Evolutionary conservation across 345 rosid genomes (phyloP).

Genomic region (Orychophragmus violaceus): DNA sequence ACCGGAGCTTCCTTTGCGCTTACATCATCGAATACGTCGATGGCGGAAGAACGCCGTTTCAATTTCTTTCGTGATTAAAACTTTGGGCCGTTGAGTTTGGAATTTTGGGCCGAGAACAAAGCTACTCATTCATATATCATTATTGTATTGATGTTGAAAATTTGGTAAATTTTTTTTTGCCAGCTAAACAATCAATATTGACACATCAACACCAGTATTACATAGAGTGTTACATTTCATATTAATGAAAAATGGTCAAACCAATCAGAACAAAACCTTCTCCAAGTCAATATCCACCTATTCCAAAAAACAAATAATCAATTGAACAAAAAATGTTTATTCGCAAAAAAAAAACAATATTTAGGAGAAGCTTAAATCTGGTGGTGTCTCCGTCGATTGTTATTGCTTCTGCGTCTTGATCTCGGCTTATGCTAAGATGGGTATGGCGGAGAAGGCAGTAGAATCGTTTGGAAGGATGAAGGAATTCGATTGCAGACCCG

Average conservation of each 20-base stretch:
- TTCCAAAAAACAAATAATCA: no score
- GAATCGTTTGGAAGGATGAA: constrained; percentile 70
- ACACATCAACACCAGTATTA: no score
- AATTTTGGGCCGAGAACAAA: neutral
- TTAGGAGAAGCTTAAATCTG: constrained; percentile 40
- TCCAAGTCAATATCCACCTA: no score
- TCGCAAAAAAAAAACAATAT: neutral
- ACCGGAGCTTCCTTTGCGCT: constrained; percentile 4
- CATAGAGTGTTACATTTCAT: no score
- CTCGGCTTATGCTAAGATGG: constrained; percentile 50
- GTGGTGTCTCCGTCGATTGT: constrained; percentile 32
- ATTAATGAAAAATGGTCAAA: no score
- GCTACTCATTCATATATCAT: no score
- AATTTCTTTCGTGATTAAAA: neutral
- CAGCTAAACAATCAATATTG: no score
- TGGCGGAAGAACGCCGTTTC: constrained; percentile 22
- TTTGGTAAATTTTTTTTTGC: no score
- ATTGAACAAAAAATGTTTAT: no score
- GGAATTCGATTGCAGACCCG: constrained; percentile 61
- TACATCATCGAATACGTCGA: constrained; percentile 11
- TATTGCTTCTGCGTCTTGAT: constrained; percentile 53
- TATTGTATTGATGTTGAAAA: no score
- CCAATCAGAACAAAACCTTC: no score
- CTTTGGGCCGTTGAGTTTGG: neutral
- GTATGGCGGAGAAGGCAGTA: constrained; percentile 56